A percentile compares a stretch with the other conserved stretches of the same genome.
Evolutionary conservation across 1,139 yeast genomes (phyloP).

Genomic region (Scheffersomyces quercinus): DNA sequence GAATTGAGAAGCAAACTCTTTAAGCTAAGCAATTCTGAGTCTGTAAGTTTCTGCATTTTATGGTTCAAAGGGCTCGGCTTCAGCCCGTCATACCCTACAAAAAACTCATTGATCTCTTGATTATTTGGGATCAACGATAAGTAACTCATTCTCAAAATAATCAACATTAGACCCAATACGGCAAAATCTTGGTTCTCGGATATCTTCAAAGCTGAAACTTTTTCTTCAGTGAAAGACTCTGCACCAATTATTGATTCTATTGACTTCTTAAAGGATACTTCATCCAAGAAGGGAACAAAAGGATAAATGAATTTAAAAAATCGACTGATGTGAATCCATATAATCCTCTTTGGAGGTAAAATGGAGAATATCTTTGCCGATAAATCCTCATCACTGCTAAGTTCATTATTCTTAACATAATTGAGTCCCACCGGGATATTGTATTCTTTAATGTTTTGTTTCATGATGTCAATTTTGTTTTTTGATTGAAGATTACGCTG

Average conservation of each 20-base stretch:
- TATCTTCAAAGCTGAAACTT: constrained; percentile 20
- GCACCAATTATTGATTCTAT: constrained; percentile 29
- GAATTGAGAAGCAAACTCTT: neutral
- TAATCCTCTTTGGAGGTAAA: constrained; percentile 32
- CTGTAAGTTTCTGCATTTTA: neutral
- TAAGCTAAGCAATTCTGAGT: neutral
- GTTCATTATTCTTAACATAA: constrained; percentile 2
- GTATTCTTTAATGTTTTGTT: constrained; percentile 14
- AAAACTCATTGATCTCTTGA: constrained; percentile 5
- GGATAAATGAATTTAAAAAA: constrained; percentile 36
- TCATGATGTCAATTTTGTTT: constrained; percentile 14
- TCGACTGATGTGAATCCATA: constrained; percentile 33
- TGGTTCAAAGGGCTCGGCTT: neutral
- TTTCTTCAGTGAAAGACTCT: constrained; percentile 19
- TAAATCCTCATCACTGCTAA: constrained; percentile 10
- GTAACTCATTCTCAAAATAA: constrained; percentile 31
- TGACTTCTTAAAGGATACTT: constrained; percentile 21
- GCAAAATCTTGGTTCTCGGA: constrained; percentile 37
- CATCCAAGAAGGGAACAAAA: constrained; percentile 40
- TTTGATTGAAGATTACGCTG: constrained; percentile 18
- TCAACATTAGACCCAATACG: constrained; percentile 29
- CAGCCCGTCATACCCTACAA: neutral
- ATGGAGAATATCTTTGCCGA: constrained; percentile 31
- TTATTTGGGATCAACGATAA: constrained; percentile 26
- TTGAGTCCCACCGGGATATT: constrained; percentile 31